Conservation (phyloP, 2,329 filamentous ascomycete genomes). For the Coniochaeta pulveracea region DNA sequence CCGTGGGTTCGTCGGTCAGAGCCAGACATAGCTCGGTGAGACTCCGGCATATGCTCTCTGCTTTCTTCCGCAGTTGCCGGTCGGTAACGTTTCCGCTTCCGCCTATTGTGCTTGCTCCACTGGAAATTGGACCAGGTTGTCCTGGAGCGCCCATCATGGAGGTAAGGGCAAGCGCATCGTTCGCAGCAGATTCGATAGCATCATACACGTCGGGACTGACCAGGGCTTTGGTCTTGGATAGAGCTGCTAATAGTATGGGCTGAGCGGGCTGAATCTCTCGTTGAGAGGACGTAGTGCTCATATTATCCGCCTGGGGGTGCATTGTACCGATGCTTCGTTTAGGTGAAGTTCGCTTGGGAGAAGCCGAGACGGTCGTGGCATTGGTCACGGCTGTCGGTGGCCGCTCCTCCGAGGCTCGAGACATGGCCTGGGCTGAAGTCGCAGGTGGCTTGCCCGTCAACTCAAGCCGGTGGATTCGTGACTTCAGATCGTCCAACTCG, state of each 20-base stretch:
- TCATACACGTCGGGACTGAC: conserved; percentile 63
- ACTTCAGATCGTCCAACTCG: conserved; percentile 90
- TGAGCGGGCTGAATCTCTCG: conserved; percentile 48
- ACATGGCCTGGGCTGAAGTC: conserved; percentile 71
- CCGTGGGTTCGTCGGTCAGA: conserved; percentile 49
- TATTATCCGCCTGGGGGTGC: conserved; percentile 28
- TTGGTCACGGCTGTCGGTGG: conserved; percentile 87
- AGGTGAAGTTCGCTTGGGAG: conserved; percentile 74
- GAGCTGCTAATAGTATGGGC: conserved; percentile 67
- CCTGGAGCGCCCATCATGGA: conserved; percentile 66
- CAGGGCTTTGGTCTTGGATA: conserved; percentile 64
- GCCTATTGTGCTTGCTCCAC: conserved; percentile 52
- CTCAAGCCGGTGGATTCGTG: conserved; percentile 81
- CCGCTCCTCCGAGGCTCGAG: conserved; percentile 63
- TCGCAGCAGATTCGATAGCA: conserved; percentile 68
- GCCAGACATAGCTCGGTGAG: conserved; percentile 87
- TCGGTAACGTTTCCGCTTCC: conserved; percentile 48
- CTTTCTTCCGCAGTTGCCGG: conserved; percentile 77
- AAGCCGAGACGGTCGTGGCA: conserved; percentile 80
- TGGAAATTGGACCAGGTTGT: conserved; percentile 56
- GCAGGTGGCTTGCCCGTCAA: conserved; percentile 78
- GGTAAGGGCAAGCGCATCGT: conserved; percentile 70
- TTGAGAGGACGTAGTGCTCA: conserved; percentile 22
- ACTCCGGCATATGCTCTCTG: conserved; percentile 84
- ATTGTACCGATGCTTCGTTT: conserved; percentile 37